Percentiles rank a stretch among this genome's conserved stretches.
Evolutionary conservation across 2,329 filamentous ascomycete genomes (phyloP).

Genomic region (Colletotrichum sp.): DNA sequence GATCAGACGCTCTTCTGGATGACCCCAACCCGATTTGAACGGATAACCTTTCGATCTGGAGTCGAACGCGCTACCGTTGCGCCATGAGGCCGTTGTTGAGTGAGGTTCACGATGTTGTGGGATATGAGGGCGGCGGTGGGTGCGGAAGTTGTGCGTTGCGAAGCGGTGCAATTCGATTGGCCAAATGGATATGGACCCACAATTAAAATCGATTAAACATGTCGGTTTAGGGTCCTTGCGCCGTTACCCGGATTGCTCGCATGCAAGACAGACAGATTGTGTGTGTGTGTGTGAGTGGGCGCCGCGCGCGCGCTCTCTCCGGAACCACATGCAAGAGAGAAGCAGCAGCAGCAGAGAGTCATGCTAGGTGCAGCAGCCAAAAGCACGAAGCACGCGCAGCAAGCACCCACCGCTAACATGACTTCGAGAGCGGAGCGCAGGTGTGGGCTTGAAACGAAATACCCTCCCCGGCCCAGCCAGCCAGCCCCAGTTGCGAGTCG

Average conservation of each 20-base stretch:
- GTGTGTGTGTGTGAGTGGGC: neutral
- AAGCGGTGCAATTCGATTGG: neutral
- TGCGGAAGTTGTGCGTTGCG: neutral
- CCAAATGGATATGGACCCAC: rapidly evolving
- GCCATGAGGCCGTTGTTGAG: neutral
- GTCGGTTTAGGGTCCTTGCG: neutral
- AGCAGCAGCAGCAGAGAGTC: neutral
- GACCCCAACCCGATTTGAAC: slow-evolving; percentile 21
- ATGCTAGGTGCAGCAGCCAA: neutral
- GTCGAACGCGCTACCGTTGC: slow-evolving; percentile 22
- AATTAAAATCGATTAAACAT: neutral
- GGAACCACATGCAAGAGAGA: neutral
- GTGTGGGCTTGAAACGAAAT: neutral
- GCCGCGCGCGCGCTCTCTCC: neutral
- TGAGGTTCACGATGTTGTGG: rapidly evolving
- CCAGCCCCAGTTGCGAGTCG: neutral
- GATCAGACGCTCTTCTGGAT: neutral
- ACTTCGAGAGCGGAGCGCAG: slow-evolving; percentile 10
- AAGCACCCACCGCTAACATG: slow-evolving; percentile 8
- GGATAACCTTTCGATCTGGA: slow-evolving; percentile 21
- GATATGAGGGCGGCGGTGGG: neutral
- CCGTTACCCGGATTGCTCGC: neutral
- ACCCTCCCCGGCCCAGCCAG: neutral
- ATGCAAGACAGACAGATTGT: neutral
- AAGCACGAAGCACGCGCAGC: neutral